A percentile compares a stretch with the other conserved stretches of the same genome.
Evolutionary conservation across 23 red algal species (phyloP).

Genomic region (Gracilaria vermiculophylla): DNA sequence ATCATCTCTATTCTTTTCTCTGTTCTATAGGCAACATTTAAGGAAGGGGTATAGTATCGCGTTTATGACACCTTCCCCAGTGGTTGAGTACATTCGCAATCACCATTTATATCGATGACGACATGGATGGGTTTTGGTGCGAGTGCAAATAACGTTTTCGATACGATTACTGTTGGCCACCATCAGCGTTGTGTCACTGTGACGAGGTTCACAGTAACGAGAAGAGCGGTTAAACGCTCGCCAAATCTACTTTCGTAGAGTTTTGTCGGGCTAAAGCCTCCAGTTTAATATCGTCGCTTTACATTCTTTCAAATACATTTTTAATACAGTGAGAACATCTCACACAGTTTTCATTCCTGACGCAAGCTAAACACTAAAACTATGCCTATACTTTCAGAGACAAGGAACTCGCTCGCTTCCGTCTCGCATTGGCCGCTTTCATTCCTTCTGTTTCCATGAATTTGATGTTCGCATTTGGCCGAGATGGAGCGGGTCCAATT

Average conservation of each 20-base stretch:
- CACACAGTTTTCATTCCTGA: not conserved
- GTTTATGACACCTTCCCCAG: slow-evolving; percentile 48
- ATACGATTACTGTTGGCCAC: no score
- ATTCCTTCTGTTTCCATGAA: slow-evolving; percentile 35
- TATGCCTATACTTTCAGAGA: not conserved
- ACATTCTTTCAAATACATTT: not conserved
- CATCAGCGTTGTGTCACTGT: no score
- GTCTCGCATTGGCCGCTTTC: slow-evolving; percentile 31
- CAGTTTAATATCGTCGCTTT: no score
- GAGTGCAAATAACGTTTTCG: no score
- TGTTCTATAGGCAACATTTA: slow-evolving; percentile 4
- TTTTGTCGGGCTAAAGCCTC: no score
- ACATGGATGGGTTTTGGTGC: no score
- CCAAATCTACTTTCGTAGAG: no score
- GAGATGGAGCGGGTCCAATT: not conserved
- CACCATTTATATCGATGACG: slow-evolving; percentile 38
- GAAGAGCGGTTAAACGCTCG: no score
- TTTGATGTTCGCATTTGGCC: not conserved
- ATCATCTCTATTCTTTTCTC: not conserved
- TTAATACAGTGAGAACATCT: not conserved
- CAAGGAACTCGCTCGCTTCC: slow-evolving; percentile 5
- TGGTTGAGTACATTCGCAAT: slow-evolving; percentile 47
- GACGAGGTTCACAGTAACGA: no score
- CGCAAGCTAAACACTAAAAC: not conserved
- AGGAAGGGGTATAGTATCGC: slow-evolving; percentile 19